Evolutionary conservation across 148 eudicot species (phyloP), one percentile per base, ranked within the genome.

Genomic region (Salicornia ramosissima): DNA sequence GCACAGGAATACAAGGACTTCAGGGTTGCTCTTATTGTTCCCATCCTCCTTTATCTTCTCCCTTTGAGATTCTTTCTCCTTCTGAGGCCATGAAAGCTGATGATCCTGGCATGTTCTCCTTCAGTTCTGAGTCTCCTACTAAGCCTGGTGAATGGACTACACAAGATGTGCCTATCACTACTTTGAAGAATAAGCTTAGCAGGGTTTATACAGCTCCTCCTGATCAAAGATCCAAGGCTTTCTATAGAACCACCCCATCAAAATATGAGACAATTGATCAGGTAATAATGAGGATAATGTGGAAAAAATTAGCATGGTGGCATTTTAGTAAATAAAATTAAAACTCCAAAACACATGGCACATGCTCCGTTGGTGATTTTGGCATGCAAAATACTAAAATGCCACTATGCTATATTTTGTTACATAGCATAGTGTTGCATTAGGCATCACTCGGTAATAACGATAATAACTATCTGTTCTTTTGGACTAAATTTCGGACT

Each of bases 231-330:
- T 79, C 79, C 34, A 90, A 90, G 71, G 67, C 62, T 12, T 92
- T 87, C 67, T 77, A 75, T 54, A 78, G 76, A 64, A 86, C 86
- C 5, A 63, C 83, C 4, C 97, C 97, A 40, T 85, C 97, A 7
- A 92, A 92, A 72, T 92, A 80, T 67, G 97, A 92, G 67, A 83
- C 83, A 18, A 77, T 92, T 60, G 97, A 92, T 80, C 94, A 92
- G 97, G 97, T 92, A 78, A 50, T 46, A 22, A 21, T 19, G 18
- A 15, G 0, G 18, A 31, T 21, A 31, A n/a, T n/a, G n/a, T n/a
- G n/a, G n/a, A n/a, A n/a, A n/a, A n/a, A n/a, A n/a, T n/a, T n/a
- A n/a, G n/a, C n/a, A n/a, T n/a, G n/a, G n/a, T n/a, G n/a, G n/a
- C n/a, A n/a, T n/a, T n/a, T n/a, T n/a, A n/a, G n/a, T n/a, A n/a